These are phyloP conservation scores for Huiozyma sinensis DNA, from an alignment of 805 yeast species.

Conservation along the genomic window DNA sequence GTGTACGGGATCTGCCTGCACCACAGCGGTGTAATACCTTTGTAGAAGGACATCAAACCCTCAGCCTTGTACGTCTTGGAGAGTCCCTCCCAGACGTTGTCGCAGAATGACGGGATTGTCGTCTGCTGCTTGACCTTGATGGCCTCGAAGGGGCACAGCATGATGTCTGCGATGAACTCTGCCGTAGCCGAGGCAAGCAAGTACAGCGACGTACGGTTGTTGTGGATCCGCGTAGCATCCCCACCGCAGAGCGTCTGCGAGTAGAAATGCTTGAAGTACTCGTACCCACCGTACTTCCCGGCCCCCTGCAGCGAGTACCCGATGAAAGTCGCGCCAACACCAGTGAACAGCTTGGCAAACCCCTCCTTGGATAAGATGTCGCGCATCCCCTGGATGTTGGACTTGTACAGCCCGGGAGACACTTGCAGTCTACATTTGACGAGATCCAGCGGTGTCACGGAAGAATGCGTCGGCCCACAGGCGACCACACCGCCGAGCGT, in stretches of 20 bases:
- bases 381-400: conserved; percentile 75
- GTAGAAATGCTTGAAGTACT: conserved; percentile 75
- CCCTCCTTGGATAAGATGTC: conserved; percentile 70
- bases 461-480: conserved; percentile 94
- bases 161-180: conserved; percentile 83
- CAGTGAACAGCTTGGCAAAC: conserved; percentile 64
- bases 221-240: conserved; percentile 44
- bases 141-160: conserved; percentile 90
- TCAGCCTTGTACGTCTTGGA: conserved; percentile 52
- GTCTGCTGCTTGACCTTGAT: conserved; percentile 93
- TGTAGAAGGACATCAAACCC: conserved; percentile 69
- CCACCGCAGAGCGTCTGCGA: conserved; percentile 50
- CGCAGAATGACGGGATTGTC: conserved; percentile 76
- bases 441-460: conserved; percentile 85
- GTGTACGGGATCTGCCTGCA: conserved; percentile 97
- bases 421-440: conserved; percentile 94
- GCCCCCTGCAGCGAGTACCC: conserved; percentile 97
- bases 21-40: conserved; percentile 90
- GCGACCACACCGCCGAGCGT: conserved; percentile 61
- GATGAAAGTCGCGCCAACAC: conserved; percentile 82
- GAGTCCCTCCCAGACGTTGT: conserved; percentile 54
- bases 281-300: conserved; percentile 94
- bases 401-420: conserved; percentile 55
- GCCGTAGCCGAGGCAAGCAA: conserved; percentile 87
- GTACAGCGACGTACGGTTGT: conserved; percentile 63